A percentile compares a stretch with the other conserved stretches of the same genome.
Conservation (phyloP, 1,284 basidiomycete genomes). For the Sporisorium iseilematis-ciliati region DNA sequence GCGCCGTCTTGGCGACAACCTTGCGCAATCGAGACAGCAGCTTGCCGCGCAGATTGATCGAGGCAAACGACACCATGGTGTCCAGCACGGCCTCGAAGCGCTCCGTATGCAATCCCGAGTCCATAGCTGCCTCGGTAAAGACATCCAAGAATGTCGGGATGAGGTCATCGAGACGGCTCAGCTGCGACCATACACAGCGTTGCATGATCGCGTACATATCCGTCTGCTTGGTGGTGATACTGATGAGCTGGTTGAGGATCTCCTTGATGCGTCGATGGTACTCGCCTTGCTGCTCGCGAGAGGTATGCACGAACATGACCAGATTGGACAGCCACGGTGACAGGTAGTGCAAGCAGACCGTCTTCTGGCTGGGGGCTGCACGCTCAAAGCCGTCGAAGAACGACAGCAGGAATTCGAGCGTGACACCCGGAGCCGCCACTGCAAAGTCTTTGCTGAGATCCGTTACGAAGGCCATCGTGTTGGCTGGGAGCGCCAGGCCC, state of each 20-base stretch:
- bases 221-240: constrained; percentile 65
- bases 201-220: constrained; percentile 68
- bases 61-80: constrained; percentile 66
- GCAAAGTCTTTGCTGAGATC: constrained; percentile 66
- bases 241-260: constrained; percentile 63
- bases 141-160: constrained; percentile 64
- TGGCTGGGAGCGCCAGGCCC: constrained; percentile 63
- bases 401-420: constrained; percentile 64
- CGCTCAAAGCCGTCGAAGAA: constrained; percentile 67
- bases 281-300: constrained; percentile 62
- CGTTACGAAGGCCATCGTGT: constrained; percentile 62
- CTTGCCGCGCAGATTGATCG: constrained; percentile 66
- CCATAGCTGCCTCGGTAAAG: constrained; percentile 65
- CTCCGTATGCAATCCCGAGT: constrained; percentile 62
- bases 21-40: constrained; percentile 60
- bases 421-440: constrained; percentile 62
- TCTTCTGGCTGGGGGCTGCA: constrained; percentile 61
- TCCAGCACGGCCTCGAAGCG: constrained; percentile 66
- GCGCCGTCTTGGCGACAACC: constrained; percentile 64
- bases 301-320: constrained; percentile 62
- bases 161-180: constrained; percentile 64
- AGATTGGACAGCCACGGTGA: constrained; percentile 65
- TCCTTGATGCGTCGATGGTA: constrained; percentile 65
- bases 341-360: constrained; percentile 63
- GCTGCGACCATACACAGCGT: constrained; percentile 62